These are phyloP conservation scores for Chiua virens DNA, from an alignment of 768 basidiomycete species.

Conservation along the genomic window DNA sequence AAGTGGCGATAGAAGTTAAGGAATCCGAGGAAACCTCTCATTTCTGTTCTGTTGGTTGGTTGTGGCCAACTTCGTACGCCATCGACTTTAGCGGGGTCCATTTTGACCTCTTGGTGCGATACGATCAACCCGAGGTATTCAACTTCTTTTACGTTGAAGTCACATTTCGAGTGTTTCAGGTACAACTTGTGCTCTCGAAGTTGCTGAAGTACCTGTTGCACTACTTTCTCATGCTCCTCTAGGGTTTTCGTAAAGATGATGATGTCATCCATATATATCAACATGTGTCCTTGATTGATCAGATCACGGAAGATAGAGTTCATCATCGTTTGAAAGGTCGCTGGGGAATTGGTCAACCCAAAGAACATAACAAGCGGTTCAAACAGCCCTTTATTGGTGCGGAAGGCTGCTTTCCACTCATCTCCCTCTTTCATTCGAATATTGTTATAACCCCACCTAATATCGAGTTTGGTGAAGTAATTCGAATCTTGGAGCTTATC, in stretches of 20 bases:
- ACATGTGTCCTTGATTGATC: no score
- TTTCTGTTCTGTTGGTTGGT: no score
- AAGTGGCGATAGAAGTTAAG: no score
- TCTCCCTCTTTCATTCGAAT: background rate
- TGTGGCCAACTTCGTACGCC: no score
- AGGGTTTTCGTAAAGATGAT: slow-evolving; percentile 27
- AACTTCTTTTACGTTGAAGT: background rate
- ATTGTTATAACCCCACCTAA: no score
- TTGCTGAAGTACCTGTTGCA: background rate
- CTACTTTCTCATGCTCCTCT: slow-evolving; percentile 24
- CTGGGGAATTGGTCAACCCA: background rate
- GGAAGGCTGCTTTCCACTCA: background rate
- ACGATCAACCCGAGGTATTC: background rate
- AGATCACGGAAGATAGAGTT: no score
- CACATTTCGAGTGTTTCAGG: background rate
- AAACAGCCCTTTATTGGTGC: background rate
- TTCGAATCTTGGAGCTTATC: no score
- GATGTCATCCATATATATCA: no score
- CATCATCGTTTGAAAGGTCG: no score
- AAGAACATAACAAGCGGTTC: background rate
- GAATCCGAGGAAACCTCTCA: no score
- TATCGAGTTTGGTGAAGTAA: no score
- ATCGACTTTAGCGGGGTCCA: background rate
- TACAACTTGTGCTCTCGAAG: background rate
- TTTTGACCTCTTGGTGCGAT: accelerated